Percentiles rank a stretch among this genome's conserved stretches.
Conservation (phyloP, 139 green algal species). For the Tetradesmus lagerheimii region DNA sequence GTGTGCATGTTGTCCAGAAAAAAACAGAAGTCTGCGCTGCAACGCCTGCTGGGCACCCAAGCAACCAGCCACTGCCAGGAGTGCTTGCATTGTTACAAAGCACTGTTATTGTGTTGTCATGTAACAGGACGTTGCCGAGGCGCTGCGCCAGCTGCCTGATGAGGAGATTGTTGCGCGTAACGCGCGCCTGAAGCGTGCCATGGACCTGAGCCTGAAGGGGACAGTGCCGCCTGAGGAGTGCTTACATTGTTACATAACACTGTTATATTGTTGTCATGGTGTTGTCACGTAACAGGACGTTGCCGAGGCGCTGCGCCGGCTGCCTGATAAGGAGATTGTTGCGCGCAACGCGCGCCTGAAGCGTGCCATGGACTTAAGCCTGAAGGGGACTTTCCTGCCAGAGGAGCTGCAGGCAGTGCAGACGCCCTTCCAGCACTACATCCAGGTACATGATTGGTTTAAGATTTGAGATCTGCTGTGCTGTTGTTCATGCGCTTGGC, state of each 20-base stretch:
- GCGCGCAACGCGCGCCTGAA: slow-evolving; percentile 93
- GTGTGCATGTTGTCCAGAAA: no score
- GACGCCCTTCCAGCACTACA: slow-evolving; percentile 91
- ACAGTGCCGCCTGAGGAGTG: slow-evolving; percentile 85
- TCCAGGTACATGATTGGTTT: slow-evolving; percentile 69
- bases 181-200: slow-evolving; percentile 93
- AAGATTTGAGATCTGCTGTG: background rate
- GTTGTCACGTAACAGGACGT: slow-evolving; percentile 82
- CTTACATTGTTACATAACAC: no score
- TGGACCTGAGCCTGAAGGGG: slow-evolving; percentile 96
- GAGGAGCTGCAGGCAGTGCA: slow-evolving; percentile 92
- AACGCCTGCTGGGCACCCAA: background rate
- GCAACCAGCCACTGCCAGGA: no score
- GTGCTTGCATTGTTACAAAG: no score
- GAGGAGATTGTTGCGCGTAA: slow-evolving; percentile 92
- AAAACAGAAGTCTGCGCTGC: no score
- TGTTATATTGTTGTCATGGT: no score
- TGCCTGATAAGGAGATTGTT: slow-evolving; percentile 92
- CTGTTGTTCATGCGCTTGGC: no score
- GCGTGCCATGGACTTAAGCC: slow-evolving; percentile 91
- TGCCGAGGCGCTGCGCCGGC: slow-evolving; percentile 90
- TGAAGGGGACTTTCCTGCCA: slow-evolving; percentile 92
- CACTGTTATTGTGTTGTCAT: background rate
- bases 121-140: slow-evolving; percentile 89
- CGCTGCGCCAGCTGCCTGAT: slow-evolving; percentile 89